Evolutionary conservation across 1,139 yeast genomes (phyloP).

Genomic region (Diutina siamensis): DNA sequence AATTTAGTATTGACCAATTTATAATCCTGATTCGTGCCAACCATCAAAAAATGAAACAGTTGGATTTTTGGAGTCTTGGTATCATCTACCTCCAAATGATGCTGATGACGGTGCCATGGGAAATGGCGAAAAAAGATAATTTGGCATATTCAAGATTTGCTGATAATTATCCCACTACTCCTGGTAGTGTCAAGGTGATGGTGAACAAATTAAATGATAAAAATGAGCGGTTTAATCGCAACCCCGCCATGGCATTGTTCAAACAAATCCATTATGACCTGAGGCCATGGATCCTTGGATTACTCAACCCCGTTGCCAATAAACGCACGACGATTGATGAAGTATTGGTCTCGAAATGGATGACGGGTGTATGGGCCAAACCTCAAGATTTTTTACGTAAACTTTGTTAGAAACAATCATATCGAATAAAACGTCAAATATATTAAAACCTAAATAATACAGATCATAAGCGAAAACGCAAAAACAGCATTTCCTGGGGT

Average conservation of each 20-base stretch:
- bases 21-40: constrained; percentile 4
- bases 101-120: constrained; percentile 40
- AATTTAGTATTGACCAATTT: constrained; percentile 6
- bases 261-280: constrained; percentile 30
- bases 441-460: neutral
- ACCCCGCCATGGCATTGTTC: constrained; percentile 25
- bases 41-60: constrained; percentile 16
- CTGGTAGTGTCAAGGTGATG: neutral
- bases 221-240: constrained; percentile 8
- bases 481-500: neutral
- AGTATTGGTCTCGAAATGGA: constrained; percentile 26
- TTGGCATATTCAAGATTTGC: neutral
- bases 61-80: constrained; percentile 45
- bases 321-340: constrained; percentile 17
- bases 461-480: constrained; percentile 8
- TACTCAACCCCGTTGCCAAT: constrained; percentile 22
- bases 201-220: neutral
- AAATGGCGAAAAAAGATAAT: neutral
- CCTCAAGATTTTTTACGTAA: constrained; percentile 20
- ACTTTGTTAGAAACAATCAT: neutral
- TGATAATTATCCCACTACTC: neutral
- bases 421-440: neutral
- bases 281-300: constrained; percentile 20
- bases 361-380: constrained; percentile 32
- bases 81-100: constrained; percentile 35